Evolutionary conservation across 2,329 filamentous ascomycete genomes (phyloP).

Genomic region (Botrytis tulipae): DNA sequence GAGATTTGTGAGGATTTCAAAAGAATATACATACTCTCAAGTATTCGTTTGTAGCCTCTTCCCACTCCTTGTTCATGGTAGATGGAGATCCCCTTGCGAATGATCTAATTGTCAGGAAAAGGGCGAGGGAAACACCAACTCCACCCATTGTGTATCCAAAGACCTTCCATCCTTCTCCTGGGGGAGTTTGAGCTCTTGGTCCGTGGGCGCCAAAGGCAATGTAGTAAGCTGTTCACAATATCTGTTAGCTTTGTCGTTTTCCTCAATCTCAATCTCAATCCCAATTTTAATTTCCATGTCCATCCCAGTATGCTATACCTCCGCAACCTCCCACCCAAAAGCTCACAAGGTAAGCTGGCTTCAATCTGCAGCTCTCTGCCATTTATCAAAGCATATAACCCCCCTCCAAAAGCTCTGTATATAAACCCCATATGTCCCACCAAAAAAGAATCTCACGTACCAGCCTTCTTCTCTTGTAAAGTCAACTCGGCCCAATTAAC

Average conservation of each 20-base stretch:
- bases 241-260: slow-evolving; percentile 1
- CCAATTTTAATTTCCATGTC: not conserved
- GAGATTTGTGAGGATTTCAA: not conserved
- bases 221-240: slow-evolving; percentile 76
- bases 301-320: not conserved
- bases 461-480: slow-evolving; percentile 96
- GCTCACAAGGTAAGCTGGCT: not conserved
- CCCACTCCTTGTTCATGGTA: slow-evolving; percentile 97
- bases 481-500: slow-evolving; percentile 94
- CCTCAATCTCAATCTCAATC: not conserved
- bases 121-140: slow-evolving; percentile 60
- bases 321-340: not conserved
- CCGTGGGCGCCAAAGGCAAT: slow-evolving; percentile 97
- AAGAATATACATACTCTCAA: slow-evolving; percentile 66
- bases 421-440: not conserved
- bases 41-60: slow-evolving; percentile 93
- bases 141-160: slow-evolving; percentile 70
- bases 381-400: not conserved
- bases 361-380: not conserved
- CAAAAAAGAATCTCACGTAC: slow-evolving; percentile 55
- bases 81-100: slow-evolving; percentile 71
- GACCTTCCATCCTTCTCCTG: slow-evolving; percentile 81
- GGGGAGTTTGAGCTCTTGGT: slow-evolving; percentile 77
- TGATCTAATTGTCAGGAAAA: slow-evolving; percentile 72
- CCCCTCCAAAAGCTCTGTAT: not conserved